Base-by-base conservation (phyloP, 345 rosid genomes). In the Eucalyptus rudis region DNA sequence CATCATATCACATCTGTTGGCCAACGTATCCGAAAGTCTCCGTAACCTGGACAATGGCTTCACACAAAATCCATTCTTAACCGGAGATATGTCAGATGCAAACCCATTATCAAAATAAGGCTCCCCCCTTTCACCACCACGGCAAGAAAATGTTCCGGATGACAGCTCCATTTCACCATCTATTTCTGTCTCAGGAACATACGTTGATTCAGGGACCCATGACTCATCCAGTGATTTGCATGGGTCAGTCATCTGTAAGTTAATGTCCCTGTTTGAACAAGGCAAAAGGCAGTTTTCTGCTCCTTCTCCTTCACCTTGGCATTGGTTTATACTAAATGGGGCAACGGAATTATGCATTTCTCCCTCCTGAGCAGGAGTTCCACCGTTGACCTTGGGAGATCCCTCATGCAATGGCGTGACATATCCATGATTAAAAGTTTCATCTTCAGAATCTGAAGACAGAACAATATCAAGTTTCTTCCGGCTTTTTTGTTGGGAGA, bases 371-470 rank as follows among this genome's bases (percentile, higher is more conserved):
- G 92, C 89, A 45, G 81, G 89, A 88, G 90, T 88, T 40, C 86
- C 86, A 64, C 86, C 76, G 59, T 89, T 87, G 86, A 92, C 90
- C 85, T 91, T 91, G 76, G 91, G 43, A 44, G 89, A 88, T 89
- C 88, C 89, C 88, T 88, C 90, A 76, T 84, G 90, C 64, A 90
- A 66, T 86, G 88, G 89, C 24, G 68, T 25, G 90, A 90, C 88
- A 87, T 29, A 87, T 84, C 87, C 88, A 62, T 90, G 91, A 79
- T 43, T 86, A 62, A 88, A 59, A 89, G 90, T 86, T 86, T 96
- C 98, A 88, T 94, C 96, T 92, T 98, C 99, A 6, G 99, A 97
- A 91, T 97, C 99, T 19, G 99, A 98, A 88, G 97, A 95, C 91
- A 93, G 58, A 59, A 94, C 94, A 59, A 95, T 86, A 88, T 91